These are phyloP conservation scores for Pyracantha coccinea DNA, from an alignment of 331 rosid species.

Conservation along the genomic window DNA sequence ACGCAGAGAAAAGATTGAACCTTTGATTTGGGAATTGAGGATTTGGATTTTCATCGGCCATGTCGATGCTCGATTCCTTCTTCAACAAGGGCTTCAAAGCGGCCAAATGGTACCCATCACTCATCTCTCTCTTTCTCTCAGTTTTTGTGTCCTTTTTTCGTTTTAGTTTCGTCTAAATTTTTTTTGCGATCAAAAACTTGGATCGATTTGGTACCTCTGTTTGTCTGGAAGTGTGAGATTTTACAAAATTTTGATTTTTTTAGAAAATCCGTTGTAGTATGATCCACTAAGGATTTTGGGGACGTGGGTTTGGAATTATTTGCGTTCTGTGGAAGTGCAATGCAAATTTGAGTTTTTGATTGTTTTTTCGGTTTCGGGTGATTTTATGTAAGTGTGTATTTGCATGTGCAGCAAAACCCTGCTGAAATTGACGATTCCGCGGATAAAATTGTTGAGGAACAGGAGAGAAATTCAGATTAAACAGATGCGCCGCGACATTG, in stretches of 20 bases:
- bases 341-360: not conserved
- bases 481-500: slow-evolving; percentile 97
- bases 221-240: not conserved
- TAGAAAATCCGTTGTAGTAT: not conserved
- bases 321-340: not conserved
- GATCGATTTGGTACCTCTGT: not conserved
- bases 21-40: slow-evolving; percentile 13
- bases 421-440: slow-evolving; percentile 83
- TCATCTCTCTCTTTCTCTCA: not conserved
- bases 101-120: slow-evolving; percentile 60
- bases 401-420: slow-evolving; percentile 66
- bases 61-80: slow-evolving; percentile 91
- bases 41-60: slow-evolving; percentile 30
- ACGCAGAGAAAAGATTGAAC: not conserved
- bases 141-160: not conserved
- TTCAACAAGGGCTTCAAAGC: slow-evolving; percentile 93
- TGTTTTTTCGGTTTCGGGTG: not conserved
- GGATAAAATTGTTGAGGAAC: slow-evolving; percentile 90
- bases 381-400: not conserved
- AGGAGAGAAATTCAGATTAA: slow-evolving; percentile 82
- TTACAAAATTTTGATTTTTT: not conserved
- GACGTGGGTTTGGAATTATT: not conserved
- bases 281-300: not conserved
- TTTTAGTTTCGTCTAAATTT: not conserved
- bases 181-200: not conserved